Evolutionary conservation across 2,329 filamentous ascomycete genomes (phyloP), one percentile per base, ranked within the genome.

Genomic region (Periconia sp.): DNA sequence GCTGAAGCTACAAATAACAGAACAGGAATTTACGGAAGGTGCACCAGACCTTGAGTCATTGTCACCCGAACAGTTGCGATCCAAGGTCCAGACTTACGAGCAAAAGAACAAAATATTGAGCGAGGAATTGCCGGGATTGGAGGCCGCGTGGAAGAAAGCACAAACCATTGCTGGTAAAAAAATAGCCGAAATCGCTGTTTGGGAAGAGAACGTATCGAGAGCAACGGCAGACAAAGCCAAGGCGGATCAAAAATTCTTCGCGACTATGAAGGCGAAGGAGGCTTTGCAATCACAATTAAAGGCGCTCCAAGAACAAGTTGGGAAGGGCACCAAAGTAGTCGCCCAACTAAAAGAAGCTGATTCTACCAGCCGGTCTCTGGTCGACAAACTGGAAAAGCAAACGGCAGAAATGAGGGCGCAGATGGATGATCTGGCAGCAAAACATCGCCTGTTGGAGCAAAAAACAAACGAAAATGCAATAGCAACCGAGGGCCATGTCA

Each of bases 241-340:
- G 74, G 93, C 93, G 1, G 94, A 99, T 68, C 93, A 97, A 69
- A 97, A 97, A 75, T 99, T 96, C 71, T 97, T 97, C 73, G 91
- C 90, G 1, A 91, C 92, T 9, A 92, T 96, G 81, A 97, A 96
- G 71, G 89, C 92, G 62, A 95, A 93, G 68, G 93, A 97, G 67
- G 87, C 89, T 43, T 84, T 91, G 47, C 88, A 92, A 53, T 82
- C 84, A 54, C 93, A 97, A 75, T 87, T 95, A 45, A 83, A 90
- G 62, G 84, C 87, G 3, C 78, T 97, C 53, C 86, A 91, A 56
- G 82, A 86, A 57, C 92, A 97, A 72, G 95, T 93, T 68, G 82
- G 85, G 45, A 96, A 96, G 76, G 95, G 90, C 53, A 92, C 91
- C 0, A 94, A 97, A 70, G 95, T 97, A 55, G 92, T 99, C 41